phyloP scores from a whole-genome alignment of 2,329 filamentous ascomycete genomes.

The Trichophaea hybrida region DNA sequence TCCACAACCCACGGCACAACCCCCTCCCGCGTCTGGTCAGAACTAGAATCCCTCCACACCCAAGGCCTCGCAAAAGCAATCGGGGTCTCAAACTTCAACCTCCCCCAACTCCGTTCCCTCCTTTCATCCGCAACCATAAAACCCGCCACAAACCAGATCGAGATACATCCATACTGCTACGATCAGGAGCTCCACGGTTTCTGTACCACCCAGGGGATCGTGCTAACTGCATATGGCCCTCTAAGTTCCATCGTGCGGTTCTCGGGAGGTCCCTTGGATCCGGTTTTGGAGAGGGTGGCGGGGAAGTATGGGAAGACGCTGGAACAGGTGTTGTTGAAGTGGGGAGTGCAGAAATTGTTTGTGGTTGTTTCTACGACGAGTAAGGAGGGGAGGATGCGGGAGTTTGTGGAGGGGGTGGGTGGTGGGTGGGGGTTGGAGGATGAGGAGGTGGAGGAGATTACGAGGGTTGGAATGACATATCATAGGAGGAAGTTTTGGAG shows the following conservation, averaged over 20 bases:
- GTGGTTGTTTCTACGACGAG: slow-evolving; percentile 46
- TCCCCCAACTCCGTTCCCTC: slow-evolving; percentile 40
- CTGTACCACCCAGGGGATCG: slow-evolving; percentile 19
- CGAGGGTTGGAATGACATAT: slow-evolving; percentile 15
- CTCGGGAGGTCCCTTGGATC: slow-evolving; percentile 41
- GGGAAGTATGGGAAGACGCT: slow-evolving; percentile 45
- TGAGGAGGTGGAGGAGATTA: slow-evolving; percentile 44
- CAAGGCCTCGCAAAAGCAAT: slow-evolving; percentile 54
- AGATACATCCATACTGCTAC: slow-evolving; percentile 53
- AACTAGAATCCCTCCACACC: slow-evolving; percentile 46
- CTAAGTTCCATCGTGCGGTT: slow-evolving; percentile 32
- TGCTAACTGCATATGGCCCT: slow-evolving; percentile 22
- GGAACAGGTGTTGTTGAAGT: slow-evolving; percentile 45
- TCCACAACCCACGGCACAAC: slow-evolving; percentile 15
- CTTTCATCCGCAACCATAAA: slow-evolving; percentile 45
- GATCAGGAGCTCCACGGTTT: slow-evolving; percentile 13
- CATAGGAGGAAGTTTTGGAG: slow-evolving; percentile 18
- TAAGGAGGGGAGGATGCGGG: slow-evolving; percentile 43
- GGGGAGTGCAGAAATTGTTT: slow-evolving; percentile 46
- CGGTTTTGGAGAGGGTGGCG: slow-evolving; percentile 38
- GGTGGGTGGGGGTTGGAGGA: slow-evolving; percentile 45
- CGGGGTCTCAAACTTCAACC: slow-evolving; percentile 62
- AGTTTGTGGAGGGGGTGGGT: slow-evolving; percentile 41
- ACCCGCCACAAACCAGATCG: slow-evolving; percentile 67
- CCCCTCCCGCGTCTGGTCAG: slow-evolving; percentile 46